phyloP scores from a whole-genome alignment of 805 yeast species.

The Hemisphaericaspora nanyangensis region DNA sequence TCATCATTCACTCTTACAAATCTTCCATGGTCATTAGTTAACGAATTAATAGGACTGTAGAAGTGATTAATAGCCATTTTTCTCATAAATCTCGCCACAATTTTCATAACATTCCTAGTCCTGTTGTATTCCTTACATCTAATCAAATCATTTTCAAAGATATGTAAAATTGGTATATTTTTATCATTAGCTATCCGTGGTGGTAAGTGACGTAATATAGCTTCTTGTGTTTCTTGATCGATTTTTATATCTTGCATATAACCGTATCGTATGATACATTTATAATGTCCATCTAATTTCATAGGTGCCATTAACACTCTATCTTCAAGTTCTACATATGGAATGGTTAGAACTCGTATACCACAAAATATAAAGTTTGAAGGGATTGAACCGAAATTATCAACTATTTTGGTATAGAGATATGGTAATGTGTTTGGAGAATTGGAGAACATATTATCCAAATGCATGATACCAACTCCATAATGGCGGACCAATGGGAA shows the following conservation, averaged over 20 bases:
- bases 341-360: conserved; percentile 38
- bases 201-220: conserved; percentile 19
- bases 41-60: conserved; percentile 23
- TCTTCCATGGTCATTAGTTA: conserved; percentile 19
- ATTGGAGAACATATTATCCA: conserved; percentile 30
- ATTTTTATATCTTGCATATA: conserved; percentile 40
- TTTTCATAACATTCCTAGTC: conserved; percentile 13
- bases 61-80: conserved; percentile 19
- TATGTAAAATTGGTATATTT: conserved; percentile 22
- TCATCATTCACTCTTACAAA: conserved; percentile 17
- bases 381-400: conserved; percentile 43
- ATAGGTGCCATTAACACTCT: conserved; percentile 37
- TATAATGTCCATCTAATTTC: conserved; percentile 43
- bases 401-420: conserved; percentile 32
- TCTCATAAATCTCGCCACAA: conserved; percentile 15
- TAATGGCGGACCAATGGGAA: conserved; percentile 19
- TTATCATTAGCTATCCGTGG: conserved; percentile 9
- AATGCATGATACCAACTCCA: conserved; percentile 42
- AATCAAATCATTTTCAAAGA: conserved; percentile 27
- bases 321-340: conserved; percentile 37
- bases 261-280: conserved; percentile 48
- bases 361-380: conserved; percentile 42
- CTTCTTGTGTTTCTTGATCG: conserved; percentile 15
- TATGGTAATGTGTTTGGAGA: conserved; percentile 46
- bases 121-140: conserved; percentile 18